Conservation (phyloP, 805 yeast genomes). For the Candida takata region DNA sequence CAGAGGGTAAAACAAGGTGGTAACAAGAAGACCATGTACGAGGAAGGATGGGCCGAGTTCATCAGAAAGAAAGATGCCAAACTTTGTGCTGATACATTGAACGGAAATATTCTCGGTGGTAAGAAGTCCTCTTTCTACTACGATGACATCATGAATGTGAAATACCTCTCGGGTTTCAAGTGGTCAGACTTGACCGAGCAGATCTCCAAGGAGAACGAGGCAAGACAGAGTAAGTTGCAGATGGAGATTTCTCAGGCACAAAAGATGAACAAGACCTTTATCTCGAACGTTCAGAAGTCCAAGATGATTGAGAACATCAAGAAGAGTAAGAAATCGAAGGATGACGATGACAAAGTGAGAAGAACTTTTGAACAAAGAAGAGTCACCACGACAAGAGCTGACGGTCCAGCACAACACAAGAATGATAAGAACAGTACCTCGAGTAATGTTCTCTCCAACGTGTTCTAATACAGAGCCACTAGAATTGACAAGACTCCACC, state of each 20-base stretch:
- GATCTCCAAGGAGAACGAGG: conserved; percentile 82
- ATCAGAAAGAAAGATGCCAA: conserved; percentile 80
- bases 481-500: no score
- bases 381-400: conserved; percentile 60
- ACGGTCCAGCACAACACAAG: conserved; percentile 44
- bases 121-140: conserved; percentile 85
- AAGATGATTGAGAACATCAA: conserved; percentile 68
- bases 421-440: conserved; percentile 33
- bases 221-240: conserved; percentile 79
- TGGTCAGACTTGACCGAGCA: conserved; percentile 95
- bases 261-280: conserved; percentile 76
- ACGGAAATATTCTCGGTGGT: conserved; percentile 88
- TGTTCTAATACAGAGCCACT: no score
- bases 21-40: conserved; percentile 77
- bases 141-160: conserved; percentile 89
- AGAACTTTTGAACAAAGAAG: conserved; percentile 67
- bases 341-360: conserved; percentile 30
- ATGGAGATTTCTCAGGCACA: conserved; percentile 87
- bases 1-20: conserved; percentile 82
- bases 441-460: conserved; percentile 27
- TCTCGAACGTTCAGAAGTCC: conserved; percentile 78
- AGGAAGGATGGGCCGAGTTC: conserved; percentile 98
- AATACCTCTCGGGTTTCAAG: conserved; percentile 84
- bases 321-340: conserved; percentile 24
- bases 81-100: conserved; percentile 75